Evolutionary conservation across 2,329 filamentous ascomycete genomes (phyloP).

Genomic region (Colletotrichum sidae): DNA sequence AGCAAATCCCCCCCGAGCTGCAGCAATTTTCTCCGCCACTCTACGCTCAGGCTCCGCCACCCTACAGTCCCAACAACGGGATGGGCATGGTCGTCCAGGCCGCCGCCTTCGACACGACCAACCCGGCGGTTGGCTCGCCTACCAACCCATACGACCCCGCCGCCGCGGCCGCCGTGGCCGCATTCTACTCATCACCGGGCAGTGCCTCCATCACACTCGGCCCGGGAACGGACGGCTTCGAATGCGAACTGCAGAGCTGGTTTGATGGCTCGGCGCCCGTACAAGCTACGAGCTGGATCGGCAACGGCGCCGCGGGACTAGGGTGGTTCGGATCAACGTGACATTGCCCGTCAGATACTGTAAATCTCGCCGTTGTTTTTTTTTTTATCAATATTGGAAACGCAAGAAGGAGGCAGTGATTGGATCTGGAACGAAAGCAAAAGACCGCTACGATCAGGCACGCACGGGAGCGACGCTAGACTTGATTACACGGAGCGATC

Average conservation of each 20-base stretch:
- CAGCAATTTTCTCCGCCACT: constrained; percentile 32
- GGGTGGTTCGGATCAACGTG: constrained; percentile 27
- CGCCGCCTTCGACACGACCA: constrained; percentile 50
- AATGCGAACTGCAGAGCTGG: constrained; percentile 54
- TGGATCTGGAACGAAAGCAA: no score
- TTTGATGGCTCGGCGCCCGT: constrained; percentile 34
- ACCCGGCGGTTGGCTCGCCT: constrained; percentile 31
- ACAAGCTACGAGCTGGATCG: constrained; percentile 32
- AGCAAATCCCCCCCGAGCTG: constrained; percentile 32
- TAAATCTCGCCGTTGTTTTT: no score
- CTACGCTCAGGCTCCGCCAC: constrained; percentile 39
- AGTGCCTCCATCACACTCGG: constrained; percentile 42
- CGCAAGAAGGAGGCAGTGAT: background rate
- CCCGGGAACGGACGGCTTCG: constrained; percentile 58
- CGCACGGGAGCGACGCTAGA: no score
- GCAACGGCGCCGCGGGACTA: constrained; percentile 33
- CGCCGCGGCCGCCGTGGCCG: constrained; percentile 15
- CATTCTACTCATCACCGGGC: constrained; percentile 37
- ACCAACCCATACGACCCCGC: constrained; percentile 41
- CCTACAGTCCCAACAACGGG: constrained; percentile 45
- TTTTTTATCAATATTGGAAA: background rate
- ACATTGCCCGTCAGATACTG: background rate
- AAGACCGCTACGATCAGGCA: no score
- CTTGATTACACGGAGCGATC: no score
- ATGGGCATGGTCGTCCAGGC: constrained; percentile 56